phyloP scores from a whole-genome alignment of 176 grass and related monocot species.

The Paspalum notatum region DNA sequence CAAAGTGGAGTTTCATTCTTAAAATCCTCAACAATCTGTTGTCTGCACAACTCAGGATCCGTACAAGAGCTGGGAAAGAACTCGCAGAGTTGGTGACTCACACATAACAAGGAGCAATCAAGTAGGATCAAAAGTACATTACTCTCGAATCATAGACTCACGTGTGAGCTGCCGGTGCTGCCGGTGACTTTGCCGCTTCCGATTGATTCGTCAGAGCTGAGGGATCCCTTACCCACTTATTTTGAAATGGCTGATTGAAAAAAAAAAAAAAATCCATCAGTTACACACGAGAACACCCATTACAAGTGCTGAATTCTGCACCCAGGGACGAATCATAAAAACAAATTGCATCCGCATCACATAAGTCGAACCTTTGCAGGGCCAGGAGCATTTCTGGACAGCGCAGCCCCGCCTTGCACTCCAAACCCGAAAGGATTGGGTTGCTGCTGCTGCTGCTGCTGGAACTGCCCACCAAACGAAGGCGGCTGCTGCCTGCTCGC shows the following conservation, averaged over 20 bases:
- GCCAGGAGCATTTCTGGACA: constrained; percentile 43
- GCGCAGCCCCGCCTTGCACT: constrained; percentile 46
- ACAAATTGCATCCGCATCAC: background rate
- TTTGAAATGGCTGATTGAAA: constrained; percentile 76
- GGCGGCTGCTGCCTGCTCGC: constrained; percentile 44
- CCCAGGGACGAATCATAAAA: background rate
- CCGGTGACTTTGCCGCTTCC: constrained; percentile 36
- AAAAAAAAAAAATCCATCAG: constrained; percentile 37
- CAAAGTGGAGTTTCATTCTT: constrained; percentile 87
- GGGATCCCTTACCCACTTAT: constrained; percentile 72
- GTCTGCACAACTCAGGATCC: constrained; percentile 75
- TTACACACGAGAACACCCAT: background rate
- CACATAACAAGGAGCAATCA: background rate
- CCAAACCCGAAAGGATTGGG: constrained; percentile 90
- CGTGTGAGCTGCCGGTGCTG: constrained; percentile 61
- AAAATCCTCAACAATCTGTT: constrained; percentile 77
- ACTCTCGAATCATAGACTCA: constrained; percentile 31
- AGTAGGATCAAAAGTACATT: background rate
- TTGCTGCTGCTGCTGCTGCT: constrained; percentile 68
- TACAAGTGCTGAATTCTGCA: background rate
- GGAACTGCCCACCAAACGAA: constrained; percentile 34
- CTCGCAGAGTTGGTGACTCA: background rate
- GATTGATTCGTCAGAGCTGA: constrained; percentile 54
- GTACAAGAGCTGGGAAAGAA: constrained; percentile 64
- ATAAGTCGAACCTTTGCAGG: constrained; percentile 30